phyloP scores from a whole-genome alignment of 1,284 basidiomycete genomes.

The Spongiforma sp. region DNA sequence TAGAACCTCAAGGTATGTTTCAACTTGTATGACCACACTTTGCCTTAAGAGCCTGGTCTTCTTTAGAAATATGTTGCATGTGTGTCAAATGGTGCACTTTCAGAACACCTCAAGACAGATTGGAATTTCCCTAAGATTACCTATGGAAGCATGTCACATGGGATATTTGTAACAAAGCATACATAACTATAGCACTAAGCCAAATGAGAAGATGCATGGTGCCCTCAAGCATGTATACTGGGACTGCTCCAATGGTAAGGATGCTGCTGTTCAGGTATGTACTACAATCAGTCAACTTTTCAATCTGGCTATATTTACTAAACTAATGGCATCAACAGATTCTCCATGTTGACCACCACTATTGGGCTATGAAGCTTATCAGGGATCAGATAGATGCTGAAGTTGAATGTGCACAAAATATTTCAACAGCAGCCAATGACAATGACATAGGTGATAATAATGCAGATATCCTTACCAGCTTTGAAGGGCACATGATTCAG shows the following conservation, averaged over 20 bases:
- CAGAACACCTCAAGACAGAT: conserved; percentile 21
- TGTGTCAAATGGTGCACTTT: background rate
- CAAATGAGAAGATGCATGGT: conserved; percentile 40
- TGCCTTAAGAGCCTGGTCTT: background rate
- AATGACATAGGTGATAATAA: no score
- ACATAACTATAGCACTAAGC: conserved; percentile 39
- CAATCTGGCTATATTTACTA: background rate
- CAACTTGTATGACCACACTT: background rate
- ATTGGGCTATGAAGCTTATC: no score
- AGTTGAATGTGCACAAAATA: no score
- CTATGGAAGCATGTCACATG: conserved; percentile 33
- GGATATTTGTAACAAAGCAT: conserved; percentile 42
- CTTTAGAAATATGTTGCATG: background rate
- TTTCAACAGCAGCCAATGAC: no score
- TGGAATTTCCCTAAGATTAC: conserved; percentile 47
- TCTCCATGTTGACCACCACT: background rate
- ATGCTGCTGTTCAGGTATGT: conserved; percentile 23
- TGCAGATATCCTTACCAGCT: no score
- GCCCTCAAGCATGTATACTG: conserved; percentile 35
- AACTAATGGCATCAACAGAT: background rate
- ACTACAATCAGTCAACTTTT: background rate
- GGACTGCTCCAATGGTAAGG: conserved; percentile 36
- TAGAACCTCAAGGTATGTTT: background rate
- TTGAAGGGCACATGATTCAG: no score
- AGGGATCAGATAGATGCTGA: no score